Base-by-base conservation (phyloP, 495 filamentous ascomycete species). In the Jackrogersella minutella region DNA sequence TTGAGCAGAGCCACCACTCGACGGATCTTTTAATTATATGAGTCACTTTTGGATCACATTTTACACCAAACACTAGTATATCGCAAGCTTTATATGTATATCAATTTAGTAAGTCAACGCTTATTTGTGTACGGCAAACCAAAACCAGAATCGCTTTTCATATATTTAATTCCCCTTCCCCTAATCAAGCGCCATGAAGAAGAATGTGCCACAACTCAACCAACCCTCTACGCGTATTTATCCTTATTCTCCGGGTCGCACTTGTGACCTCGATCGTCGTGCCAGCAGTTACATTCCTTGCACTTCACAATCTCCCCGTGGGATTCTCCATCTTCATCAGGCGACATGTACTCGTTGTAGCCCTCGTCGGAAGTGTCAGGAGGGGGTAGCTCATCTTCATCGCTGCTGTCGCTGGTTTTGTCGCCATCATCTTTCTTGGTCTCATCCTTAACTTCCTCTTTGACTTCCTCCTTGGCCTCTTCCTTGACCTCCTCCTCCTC, bases 211-310 rank as follows among this genome's bases (percentile, higher is more conserved):
- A 10, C 21, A 34, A 39, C 10, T 37, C 19, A 17, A 14, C 7
- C 2, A 17, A 28, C 13, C 4, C 13, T 7, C 14, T 59, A 37
- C 9, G 62, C 46, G 21, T 54, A 58, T 26, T 49, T 65, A 24
- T 59, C 39, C 47, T 59, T 65, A 5, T 59, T 30, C 30, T 58
- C 39, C 3, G 54, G 62, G 8, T 58, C 53, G 16, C 62, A 65
- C 13, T 14, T 40, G 13, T 65, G 62, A 0, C 2, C n/a, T 19
- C 31, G 36, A 14, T 40, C 54, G 19, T 59, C 55, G 5, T 13
- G 10, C 54, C 62, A 65, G 30, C 62, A 65, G 9, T 58, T 16
- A 34, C 62, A 65, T 14, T 44, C n/a, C 19, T 40, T 7, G 5
- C 62, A 65, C 14, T 65, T 46, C 4, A 11, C 6, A 8, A 65